phyloP scores from a whole-genome alignment of 140 eudicot genomes.

The Cichorium intybus region DNA sequence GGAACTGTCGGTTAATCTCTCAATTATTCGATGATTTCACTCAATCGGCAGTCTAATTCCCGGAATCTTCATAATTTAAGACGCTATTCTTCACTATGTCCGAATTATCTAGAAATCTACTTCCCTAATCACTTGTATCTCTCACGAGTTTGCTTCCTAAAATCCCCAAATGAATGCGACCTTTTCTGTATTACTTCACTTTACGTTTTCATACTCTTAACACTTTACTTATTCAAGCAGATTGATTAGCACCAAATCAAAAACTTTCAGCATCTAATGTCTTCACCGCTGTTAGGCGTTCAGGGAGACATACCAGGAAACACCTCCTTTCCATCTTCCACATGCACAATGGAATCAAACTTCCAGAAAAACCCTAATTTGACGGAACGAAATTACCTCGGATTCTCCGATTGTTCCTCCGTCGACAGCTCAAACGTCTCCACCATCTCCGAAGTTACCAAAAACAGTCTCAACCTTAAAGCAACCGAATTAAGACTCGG shows the following conservation, averaged over 20 bases:
- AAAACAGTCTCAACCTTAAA: conserved; percentile 45
- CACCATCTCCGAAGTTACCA: conserved; percentile 44
- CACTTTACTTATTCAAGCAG: conserved; percentile 13
- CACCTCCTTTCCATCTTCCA: conserved; percentile 42
- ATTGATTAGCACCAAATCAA: conserved; percentile 9
- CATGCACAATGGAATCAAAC: conserved; percentile 38
- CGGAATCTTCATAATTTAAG: too few species aligned
- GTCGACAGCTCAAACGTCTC: conserved; percentile 75
- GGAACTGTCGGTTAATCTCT: neutral
- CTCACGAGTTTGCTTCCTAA: neutral
- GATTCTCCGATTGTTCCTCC: conserved; percentile 79
- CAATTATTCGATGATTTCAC: neutral
- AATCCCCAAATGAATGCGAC: neutral
- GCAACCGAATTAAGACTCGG: conserved; percentile 92
- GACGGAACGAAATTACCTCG: conserved; percentile 67
- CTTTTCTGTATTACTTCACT: neutral
- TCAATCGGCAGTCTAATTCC: neutral
- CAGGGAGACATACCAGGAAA: conserved; percentile 45
- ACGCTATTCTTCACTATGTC: too few species aligned
- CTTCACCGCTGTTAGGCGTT: conserved; percentile 43
- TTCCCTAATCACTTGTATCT: too few species aligned
- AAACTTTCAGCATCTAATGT: conserved; percentile 31
- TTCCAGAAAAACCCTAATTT: conserved; percentile 19
- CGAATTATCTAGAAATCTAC: neutral
- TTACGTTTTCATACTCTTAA: conserved; percentile 1